A percentile compares a stretch with the other conserved stretches of the same genome.
phyloP scores from a whole-genome alignment of 306 rosid genomes.

The Rosa rugosa region DNA sequence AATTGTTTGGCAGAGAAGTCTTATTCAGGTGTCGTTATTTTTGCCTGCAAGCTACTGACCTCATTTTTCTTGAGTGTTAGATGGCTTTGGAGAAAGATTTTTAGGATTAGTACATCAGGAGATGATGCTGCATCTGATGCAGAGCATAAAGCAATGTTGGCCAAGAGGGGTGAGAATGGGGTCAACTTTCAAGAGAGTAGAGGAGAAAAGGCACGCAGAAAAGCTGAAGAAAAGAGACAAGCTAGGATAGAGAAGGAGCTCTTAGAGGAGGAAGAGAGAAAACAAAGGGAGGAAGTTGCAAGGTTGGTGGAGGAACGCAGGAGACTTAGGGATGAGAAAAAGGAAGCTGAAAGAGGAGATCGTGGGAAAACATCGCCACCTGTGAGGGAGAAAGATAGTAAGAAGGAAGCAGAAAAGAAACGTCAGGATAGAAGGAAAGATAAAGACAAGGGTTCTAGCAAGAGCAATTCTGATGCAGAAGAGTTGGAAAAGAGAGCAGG shows the following conservation, averaged over 20 bases:
- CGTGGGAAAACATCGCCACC: constrained; percentile 50
- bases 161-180: constrained; percentile 78
- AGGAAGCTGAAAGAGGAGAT: constrained; percentile 78
- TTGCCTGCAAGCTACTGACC: constrained; percentile 66
- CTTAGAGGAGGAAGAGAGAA: constrained; percentile 95
- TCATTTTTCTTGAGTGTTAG: constrained; percentile 80
- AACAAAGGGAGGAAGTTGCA: constrained; percentile 99
- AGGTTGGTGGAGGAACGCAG: constrained; percentile 96
- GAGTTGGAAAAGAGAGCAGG: constrained; percentile 81
- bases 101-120: constrained; percentile 65
- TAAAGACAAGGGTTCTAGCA: constrained; percentile 84
- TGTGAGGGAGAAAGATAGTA: constrained; percentile 54
- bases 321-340: constrained; percentile 87
- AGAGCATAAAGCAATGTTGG: constrained; percentile 63
- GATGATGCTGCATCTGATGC: constrained; percentile 80
- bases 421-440: constrained; percentile 86
- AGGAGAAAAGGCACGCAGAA: constrained; percentile 94
- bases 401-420: constrained; percentile 86
- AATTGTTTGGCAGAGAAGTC: constrained; percentile 86
- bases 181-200: constrained; percentile 66
- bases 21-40: constrained; percentile 70
- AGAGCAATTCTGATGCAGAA: constrained; percentile 95
- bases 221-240: constrained; percentile 99
- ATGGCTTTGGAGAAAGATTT: constrained; percentile 94
- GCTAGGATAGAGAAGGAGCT: constrained; percentile 95